phyloP scores from a whole-genome alignment of 768 basidiomycete species.

The Stropharia rugosoannulata region DNA sequence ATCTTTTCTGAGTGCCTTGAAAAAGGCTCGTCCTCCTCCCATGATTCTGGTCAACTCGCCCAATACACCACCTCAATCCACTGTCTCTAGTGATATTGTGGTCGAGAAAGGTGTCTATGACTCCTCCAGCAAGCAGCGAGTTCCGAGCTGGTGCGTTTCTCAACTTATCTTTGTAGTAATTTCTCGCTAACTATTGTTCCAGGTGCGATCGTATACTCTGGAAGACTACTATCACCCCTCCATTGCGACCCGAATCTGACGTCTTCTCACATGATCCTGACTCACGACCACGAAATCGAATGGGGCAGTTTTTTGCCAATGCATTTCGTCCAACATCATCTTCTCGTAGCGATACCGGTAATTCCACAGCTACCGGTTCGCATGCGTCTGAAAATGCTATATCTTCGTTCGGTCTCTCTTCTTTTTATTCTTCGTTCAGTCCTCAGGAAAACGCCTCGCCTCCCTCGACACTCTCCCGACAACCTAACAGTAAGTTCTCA shows the following conservation, averaged over 20 bases:
- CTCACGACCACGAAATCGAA: constrained; percentile 28
- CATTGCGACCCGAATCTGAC: constrained; percentile 28
- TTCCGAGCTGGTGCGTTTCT: constrained; percentile 73
- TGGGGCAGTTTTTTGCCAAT: constrained; percentile 54
- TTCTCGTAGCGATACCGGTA: constrained; percentile 33
- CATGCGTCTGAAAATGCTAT: constrained; percentile 8
- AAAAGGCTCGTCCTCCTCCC: constrained; percentile 25
- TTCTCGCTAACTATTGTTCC: background rate
- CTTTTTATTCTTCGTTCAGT: background rate
- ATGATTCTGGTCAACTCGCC: constrained; percentile 30
- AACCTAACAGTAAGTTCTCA: background rate
- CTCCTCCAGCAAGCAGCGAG: constrained; percentile 76
- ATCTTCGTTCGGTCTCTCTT: background rate
- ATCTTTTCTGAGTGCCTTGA: background rate
- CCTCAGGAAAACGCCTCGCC: background rate
- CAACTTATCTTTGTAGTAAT: background rate
- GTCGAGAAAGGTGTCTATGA: constrained; percentile 73
- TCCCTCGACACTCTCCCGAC: background rate
- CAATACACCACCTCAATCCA: constrained; percentile 24
- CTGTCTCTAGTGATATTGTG: constrained; percentile 24
- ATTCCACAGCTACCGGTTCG: constrained; percentile 26
- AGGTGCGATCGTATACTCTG: constrained; percentile 87
- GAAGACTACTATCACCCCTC: constrained; percentile 61
- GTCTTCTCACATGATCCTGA: constrained; percentile 29
- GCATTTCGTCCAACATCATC: constrained; percentile 50